Evolutionary conservation across 177 flowering plant genomes (phyloP), one percentile per base, ranked within the genome.

Genomic region (Vitis hybrid): DNA sequence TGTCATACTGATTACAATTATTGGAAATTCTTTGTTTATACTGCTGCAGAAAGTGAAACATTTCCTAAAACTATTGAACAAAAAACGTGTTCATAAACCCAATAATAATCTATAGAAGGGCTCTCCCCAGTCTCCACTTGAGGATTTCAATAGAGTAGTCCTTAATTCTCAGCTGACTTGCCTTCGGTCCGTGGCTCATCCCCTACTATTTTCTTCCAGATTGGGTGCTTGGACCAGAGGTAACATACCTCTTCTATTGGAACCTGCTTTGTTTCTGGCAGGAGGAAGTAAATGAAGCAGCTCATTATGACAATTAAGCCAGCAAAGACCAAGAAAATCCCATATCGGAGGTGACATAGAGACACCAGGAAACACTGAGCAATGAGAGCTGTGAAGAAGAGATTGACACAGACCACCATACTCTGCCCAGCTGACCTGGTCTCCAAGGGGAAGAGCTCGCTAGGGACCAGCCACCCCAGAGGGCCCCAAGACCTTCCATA

Each of bases 401-500:
- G 85, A 76, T 91, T 94, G 52, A 87, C 90, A 60, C 91, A 84
- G 40, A 94, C 94, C 68, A 92, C 97, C 14, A 94, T 60, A 45
- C 94, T 90, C 74, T 92, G 98, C 1, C 95, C 97, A 1, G 98
- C 97, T 4, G 98, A 94, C 55, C 97, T 80, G 3, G 90, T 94
- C 79, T 92, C 97, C 75, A 91, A 67, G 3, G 97, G 94, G 75
- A 92, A 94, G 64, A 92, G 77, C 87, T 92, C 98, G 54, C 94
- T 92, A 2, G 97, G 94, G 6, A 93, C 96, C 4, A 91, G 72
- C 94, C 97, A 92, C 12, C 97, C 97, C 6, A 94, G 80, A 13
- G 97, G 98, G 0, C 98, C 97, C 98, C 97, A 94, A 5, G 98
- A 89, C 82, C 98, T 81, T 58, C 97, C 98, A 61, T 84, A 92